Base-by-base conservation (phyloP, 1,284 basidiomycete species). In the Takashimella koratensis region DNA sequence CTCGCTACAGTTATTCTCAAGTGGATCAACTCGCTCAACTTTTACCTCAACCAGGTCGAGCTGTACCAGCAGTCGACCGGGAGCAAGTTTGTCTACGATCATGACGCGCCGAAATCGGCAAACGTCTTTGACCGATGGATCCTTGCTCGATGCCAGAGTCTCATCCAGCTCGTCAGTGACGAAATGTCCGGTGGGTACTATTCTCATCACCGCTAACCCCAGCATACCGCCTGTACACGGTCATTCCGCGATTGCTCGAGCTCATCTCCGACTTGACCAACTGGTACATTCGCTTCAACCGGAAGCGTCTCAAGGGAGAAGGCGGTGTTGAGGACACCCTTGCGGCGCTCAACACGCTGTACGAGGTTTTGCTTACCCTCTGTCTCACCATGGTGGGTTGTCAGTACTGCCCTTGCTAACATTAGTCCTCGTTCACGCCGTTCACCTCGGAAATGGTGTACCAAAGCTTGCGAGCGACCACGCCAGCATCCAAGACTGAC, bases 111-210 rank as follows among this genome's bases (percentile, higher is more conserved):
- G n/a, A 79, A 87, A 25, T 90, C 90, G 26, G 82, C 79, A 64
- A 99, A 98, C 70, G 92, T 98, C 65, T 98, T 98, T 92, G 96
- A 99, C 73, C 84, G 90, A 50, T 98, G 96, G 96, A 89, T 98
- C 68, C 83, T 98, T 46, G 96, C 96, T 11, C 83, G 93, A 11
- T 98, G 96, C 76, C 96, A 98, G 77, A 92, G 90, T 16, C 83
- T 98, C 67, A 98, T 98, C 79, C 83, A 86, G 70, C 82, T 94
- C 56, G 94, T 99, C 58, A 82, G 85, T 58, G 82, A 88, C 68
- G 95, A 99, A 79, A 98, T 98, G 96, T 87, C 86, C 20, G 89
- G 77, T 78, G 54, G 61, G 75, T 66, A 16, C 2, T 5, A 24
- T 22, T 4, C 10, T 47, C 13, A 21, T 26, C 21, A 13, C 20